Conservation (phyloP, 441 rosid genomes). For the Manihot esculenta region DNA sequence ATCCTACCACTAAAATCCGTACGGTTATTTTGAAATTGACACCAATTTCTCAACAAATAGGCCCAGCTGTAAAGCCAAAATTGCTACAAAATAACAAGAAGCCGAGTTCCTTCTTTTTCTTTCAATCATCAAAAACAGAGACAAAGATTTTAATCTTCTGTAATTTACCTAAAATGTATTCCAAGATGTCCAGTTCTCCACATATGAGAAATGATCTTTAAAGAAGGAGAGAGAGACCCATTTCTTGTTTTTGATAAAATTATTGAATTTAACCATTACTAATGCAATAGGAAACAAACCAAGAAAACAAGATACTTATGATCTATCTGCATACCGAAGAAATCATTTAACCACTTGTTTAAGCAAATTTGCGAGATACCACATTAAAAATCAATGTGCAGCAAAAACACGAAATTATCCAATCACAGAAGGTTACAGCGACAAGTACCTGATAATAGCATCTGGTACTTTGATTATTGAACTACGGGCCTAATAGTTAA, state of each 20-base stretch:
- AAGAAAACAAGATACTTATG: constrained; percentile 11
- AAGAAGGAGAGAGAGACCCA: neutral
- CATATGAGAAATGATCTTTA: neutral
- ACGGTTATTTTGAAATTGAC: too few relatives aligned
- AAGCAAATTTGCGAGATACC: constrained; percentile 2
- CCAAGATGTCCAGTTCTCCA: neutral
- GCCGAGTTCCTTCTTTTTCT: neutral
- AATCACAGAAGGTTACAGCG: neutral
- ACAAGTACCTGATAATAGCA: constrained; percentile 34
- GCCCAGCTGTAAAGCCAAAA: neutral
- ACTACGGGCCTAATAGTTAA: too few relatives aligned
- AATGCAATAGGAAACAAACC: neutral
- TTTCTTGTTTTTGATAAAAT: neutral
- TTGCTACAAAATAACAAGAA: too few relatives aligned
- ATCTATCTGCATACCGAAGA: constrained; percentile 17
- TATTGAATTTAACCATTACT: constrained; percentile 1
- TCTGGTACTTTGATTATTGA: constrained; percentile 16
- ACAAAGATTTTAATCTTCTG: neutral
- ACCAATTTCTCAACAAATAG: neutral
- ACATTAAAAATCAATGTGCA: constrained; percentile 3
- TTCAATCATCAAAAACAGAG: neutral
- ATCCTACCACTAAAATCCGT: neutral
- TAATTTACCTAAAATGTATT: neutral
- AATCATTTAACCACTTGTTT: constrained; percentile 2
- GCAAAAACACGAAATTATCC: neutral